These are phyloP conservation scores for Fraxinus greggii DNA, from an alignment of 305 asterid genomes.

Conservation along the genomic window DNA sequence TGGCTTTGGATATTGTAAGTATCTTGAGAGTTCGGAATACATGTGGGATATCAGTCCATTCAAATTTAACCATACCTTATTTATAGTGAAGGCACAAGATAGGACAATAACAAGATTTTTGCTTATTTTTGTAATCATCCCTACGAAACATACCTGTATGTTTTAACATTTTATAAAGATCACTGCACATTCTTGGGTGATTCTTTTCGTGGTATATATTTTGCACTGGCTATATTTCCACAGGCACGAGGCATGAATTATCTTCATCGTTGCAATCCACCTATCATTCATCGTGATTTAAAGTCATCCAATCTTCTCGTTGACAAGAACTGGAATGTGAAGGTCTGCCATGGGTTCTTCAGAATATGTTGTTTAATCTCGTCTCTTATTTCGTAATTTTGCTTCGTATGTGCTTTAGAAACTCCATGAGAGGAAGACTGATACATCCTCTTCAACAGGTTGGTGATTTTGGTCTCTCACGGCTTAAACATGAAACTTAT, in stretches of 20 bases:
- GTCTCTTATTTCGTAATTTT: constrained; percentile 9
- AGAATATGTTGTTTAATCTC: not conserved
- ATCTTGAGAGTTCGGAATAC: constrained; percentile 14
- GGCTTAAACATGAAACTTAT: constrained; percentile 82
- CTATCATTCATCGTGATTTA: constrained; percentile 93
- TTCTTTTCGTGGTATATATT: not conserved
- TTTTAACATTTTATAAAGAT: not conserved
- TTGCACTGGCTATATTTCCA: constrained; percentile 16
- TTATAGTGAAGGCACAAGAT: not conserved
- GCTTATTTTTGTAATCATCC: not conserved
- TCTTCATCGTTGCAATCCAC: constrained; percentile 89
- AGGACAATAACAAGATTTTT: not conserved
- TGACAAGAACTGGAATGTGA: constrained; percentile 97
- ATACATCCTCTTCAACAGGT: constrained; percentile 49
- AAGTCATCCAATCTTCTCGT: constrained; percentile 98
- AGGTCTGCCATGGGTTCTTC: constrained; percentile 47
- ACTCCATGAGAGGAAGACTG: constrained; percentile 20
- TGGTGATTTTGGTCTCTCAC: constrained; percentile 97
- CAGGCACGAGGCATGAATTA: constrained; percentile 99
- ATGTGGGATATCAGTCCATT: not conserved
- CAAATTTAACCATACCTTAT: not conserved
- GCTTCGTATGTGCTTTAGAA: constrained; percentile 2
- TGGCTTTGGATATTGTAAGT: constrained; percentile 92
- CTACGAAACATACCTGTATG: not conserved
- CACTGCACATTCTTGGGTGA: not conserved